These are phyloP conservation scores for Lactarius hengduanensis DNA, from an alignment of 768 basidiomycete genomes.

Conservation along the genomic window DNA sequence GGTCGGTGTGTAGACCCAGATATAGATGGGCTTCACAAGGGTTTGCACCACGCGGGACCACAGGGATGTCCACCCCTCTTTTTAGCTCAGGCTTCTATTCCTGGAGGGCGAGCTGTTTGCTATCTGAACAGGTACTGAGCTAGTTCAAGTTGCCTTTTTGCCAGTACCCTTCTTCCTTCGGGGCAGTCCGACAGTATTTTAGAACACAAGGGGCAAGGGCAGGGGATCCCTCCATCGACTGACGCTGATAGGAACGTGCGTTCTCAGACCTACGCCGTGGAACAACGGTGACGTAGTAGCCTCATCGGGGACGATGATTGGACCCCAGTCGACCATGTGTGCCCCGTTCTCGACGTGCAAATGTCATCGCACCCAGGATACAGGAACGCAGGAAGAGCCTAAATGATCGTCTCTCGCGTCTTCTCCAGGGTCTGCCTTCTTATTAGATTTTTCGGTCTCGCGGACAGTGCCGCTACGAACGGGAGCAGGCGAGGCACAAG, in stretches of 20 bases:
- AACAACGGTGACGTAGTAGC: background rate
- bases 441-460: background rate
- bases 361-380: background rate
- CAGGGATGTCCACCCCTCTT: background rate
- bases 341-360: background rate
- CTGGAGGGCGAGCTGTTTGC: background rate
- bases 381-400: background rate
- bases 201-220: background rate
- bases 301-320: background rate
- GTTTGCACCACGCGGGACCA: background rate
- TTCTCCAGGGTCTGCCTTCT: conserved; percentile 1
- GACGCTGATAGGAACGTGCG: background rate
- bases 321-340: background rate
- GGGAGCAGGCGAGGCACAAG: background rate
- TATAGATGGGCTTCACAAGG: background rate
- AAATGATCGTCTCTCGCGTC: conserved; percentile 2
- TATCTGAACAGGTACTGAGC: background rate
- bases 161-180: background rate
- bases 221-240: background rate
- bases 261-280: background rate
- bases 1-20: background rate
- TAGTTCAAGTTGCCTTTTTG: background rate
- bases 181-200: background rate
- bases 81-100: background rate
- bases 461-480: background rate